Evolutionary conservation across 139 green algal species (phyloP), one percentile per base, ranked within the genome.

Genomic region (Yamagishiella unicocca): DNA sequence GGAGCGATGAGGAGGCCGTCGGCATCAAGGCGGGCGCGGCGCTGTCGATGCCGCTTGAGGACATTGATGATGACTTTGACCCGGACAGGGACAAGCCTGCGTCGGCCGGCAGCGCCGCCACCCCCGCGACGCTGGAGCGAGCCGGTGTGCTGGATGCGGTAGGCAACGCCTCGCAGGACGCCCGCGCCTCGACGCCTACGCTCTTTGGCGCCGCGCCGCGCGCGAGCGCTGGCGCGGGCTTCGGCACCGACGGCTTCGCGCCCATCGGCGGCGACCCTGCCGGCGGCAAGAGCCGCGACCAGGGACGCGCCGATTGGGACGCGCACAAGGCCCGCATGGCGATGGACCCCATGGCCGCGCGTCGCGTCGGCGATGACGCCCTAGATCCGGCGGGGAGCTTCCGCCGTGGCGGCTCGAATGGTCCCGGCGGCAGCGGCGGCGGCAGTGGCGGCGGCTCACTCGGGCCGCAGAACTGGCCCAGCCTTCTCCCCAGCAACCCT

Each of bases 41-140:
- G n/a, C 79, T 85, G 43, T 25, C 50, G 21, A 70, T 83, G 75
- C 45, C 53, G 75, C 17, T 83, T 7, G 80, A 77, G 62, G 64
- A 78, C 24, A 35, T 61, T 37, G 78, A 84, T 33, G 27, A n/a
- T 10, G 75, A 83, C 7, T 10, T 45, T 1, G 53, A 68, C 35
- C 25, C 46, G 27, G 50, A 85, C 42, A 29, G 42, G 10, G 80
- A 86, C 45, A 86, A 86, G 80, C 80, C 80, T 6, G 80, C 80
- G 9, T 78, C 64, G 0, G 80, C 62, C 4, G 80, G 80, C 64
- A 86, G 80, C 45, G 80, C 80, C n/a, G 80, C 80, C 64, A 86
- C 80, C 27, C 10, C 37, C 4, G 42, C 62, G 2, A 86, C 80
- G 10, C 64, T 86, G 64, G 62, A 86, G 64, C 80, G 80, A 31